phyloP scores from a whole-genome alignment of 768 basidiomycete genomes.

The Melanogaster broomeanus region DNA sequence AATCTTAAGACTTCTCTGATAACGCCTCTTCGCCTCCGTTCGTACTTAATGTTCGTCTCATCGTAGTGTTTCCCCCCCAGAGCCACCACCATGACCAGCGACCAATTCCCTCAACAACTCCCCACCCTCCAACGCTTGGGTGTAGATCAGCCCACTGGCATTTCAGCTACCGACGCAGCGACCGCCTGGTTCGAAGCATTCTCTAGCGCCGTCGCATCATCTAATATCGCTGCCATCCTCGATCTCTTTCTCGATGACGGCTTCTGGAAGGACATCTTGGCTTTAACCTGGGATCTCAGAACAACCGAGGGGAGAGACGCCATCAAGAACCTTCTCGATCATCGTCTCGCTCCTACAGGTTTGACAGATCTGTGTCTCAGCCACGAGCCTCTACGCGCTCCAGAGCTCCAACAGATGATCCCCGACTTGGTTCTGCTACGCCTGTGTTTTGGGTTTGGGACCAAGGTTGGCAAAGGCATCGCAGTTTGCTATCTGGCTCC shows the following conservation, averaged over 20 bases:
- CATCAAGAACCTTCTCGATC: conserved; percentile 41
- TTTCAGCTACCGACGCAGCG: conserved; percentile 23
- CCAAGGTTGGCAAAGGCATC: conserved; percentile 47
- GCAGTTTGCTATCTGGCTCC: conserved; percentile 57
- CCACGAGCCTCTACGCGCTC: conserved; percentile 23
- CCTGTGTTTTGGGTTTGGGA: conserved; percentile 55
- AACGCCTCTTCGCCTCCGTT: neutral
- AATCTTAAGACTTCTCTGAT: too few relatives aligned
- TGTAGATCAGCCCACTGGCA: conserved; percentile 18
- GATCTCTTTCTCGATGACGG: conserved; percentile 31
- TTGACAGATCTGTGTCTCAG: conserved; percentile 18
- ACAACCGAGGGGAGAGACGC: conserved; percentile 43
- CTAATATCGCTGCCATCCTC: conserved; percentile 15
- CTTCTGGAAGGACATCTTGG: conserved; percentile 55
- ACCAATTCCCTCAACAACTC: conserved; percentile 26
- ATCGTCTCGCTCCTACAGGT: conserved; percentile 35
- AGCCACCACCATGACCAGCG: conserved; percentile 12
- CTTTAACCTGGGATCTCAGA: conserved; percentile 58
- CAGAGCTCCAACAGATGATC: conserved; percentile 41
- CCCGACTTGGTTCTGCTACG: conserved; percentile 62
- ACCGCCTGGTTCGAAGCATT: conserved; percentile 26
- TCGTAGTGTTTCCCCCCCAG: neutral
- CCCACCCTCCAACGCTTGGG: conserved; percentile 31
- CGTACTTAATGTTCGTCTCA: neutral
- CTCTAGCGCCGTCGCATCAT: conserved; percentile 19